Percentiles rank a stretch among this genome's conserved stretches.
phyloP scores from a whole-genome alignment of 2,329 filamentous ascomycete species.

The Diaporthe velutina region DNA sequence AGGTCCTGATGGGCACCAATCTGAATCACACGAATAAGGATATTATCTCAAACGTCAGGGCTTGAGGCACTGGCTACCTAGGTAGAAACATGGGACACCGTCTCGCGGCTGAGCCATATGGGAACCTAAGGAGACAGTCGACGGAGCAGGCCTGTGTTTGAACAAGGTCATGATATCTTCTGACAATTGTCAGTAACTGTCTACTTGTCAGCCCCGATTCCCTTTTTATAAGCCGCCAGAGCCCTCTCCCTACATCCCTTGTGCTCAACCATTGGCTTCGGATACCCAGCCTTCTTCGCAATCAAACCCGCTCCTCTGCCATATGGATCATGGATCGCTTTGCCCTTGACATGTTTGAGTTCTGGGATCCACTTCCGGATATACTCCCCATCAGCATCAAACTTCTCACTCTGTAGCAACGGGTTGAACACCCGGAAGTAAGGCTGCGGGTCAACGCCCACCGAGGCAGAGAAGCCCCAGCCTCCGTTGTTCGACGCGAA shows the following conservation, averaged over 20 bases:
- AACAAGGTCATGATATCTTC: background rate
- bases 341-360: constrained; percentile 71
- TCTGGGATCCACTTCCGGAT: constrained; percentile 88
- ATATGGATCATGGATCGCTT: constrained; percentile 86
- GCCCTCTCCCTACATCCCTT: constrained; percentile 73
- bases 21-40: background rate
- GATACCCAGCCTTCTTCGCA: constrained; percentile 79
- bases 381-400: constrained; percentile 82
- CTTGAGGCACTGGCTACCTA: background rate
- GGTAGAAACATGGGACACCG: too few species aligned
- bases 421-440: constrained; percentile 96
- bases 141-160: background rate
- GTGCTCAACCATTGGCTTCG: constrained; percentile 81
- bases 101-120: background rate
- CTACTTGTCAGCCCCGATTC: constrained; percentile 42
- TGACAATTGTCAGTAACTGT: background rate
- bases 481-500: constrained; percentile 82
- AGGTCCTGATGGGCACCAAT: background rate
- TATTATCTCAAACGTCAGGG: background rate
- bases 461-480: constrained; percentile 63
- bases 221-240: constrained; percentile 47
- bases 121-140: background rate
- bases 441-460: constrained; percentile 66
- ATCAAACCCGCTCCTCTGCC: constrained; percentile 69
- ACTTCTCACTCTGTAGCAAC: constrained; percentile 85